phyloP scores from a whole-genome alignment of 1,284 basidiomycete genomes.

The Ganoderma multipileum region DNA sequence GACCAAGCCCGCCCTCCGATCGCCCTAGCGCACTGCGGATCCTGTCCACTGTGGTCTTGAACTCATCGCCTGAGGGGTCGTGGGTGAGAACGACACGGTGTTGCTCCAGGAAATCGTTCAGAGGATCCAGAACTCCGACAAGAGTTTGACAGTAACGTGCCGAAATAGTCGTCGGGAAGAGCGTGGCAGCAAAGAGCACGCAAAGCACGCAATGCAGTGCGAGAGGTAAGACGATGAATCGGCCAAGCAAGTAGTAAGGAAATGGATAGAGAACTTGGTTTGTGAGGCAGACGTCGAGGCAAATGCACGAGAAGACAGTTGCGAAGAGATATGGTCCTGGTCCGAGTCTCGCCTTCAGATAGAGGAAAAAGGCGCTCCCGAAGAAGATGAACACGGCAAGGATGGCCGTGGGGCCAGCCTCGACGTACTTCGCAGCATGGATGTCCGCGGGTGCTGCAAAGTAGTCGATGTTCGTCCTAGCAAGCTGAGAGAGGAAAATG shows the following conservation, averaged over 20 bases:
- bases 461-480: slow-evolving; percentile 55
- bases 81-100: slow-evolving; percentile 57
- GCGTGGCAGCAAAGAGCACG: slow-evolving; percentile 56
- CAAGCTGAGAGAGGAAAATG: slow-evolving; percentile 66
- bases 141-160: slow-evolving; percentile 65
- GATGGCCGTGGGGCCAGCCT: slow-evolving; percentile 68
- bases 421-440: slow-evolving; percentile 60
- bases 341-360: slow-evolving; percentile 66
- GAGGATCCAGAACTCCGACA: slow-evolving; percentile 57
- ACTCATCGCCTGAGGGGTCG: slow-evolving; percentile 53
- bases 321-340: slow-evolving; percentile 73
- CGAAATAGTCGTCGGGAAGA: slow-evolving; percentile 77
- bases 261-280: slow-evolving; percentile 71
- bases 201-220: slow-evolving; percentile 66
- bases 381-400: slow-evolving; percentile 71
- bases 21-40: slow-evolving; percentile 49
- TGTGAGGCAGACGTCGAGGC: slow-evolving; percentile 65
- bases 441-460: slow-evolving; percentile 47
- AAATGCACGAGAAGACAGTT: slow-evolving; percentile 64
- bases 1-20: slow-evolving; percentile 62
- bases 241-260: slow-evolving; percentile 65
- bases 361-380: slow-evolving; percentile 68
- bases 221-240: slow-evolving; percentile 64
- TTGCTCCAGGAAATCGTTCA: slow-evolving; percentile 53
- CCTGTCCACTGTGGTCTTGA: slow-evolving; percentile 44